These are phyloP conservation scores for Aureobasidium namibiae DNA, from an alignment of 2,329 filamentous ascomycete species.

Conservation along the genomic window DNA sequence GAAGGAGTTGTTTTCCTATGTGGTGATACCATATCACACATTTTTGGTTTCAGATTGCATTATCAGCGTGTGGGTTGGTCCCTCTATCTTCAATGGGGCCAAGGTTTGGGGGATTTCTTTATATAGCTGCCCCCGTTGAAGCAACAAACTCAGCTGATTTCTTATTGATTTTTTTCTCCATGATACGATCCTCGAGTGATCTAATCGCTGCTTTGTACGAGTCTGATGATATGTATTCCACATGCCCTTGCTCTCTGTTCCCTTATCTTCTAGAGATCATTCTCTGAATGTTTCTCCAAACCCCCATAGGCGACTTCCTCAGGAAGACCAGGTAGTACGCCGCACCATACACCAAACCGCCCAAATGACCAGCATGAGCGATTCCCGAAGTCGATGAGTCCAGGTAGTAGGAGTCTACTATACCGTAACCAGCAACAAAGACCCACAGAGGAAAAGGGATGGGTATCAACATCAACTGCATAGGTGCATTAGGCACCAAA, in stretches of 20 bases:
- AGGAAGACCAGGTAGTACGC: conserved; percentile 5
- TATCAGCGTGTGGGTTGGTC: conserved; percentile 1
- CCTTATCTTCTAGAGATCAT: neutral
- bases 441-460: conserved; percentile 34
- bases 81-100: neutral
- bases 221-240: neutral
- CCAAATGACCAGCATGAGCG: conserved; percentile 39
- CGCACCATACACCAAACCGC: conserved; percentile 33
- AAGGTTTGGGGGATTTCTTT: neutral
- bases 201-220: neutral
- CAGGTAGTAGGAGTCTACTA: conserved; percentile 32
- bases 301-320: conserved; percentile 1
- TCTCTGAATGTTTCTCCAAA: neutral
- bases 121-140: neutral
- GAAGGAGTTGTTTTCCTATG: conserved; percentile 1
- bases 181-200: too few relatives aligned
- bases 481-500: conserved; percentile 27
- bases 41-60: conserved; percentile 12
- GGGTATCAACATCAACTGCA: conserved; percentile 30
- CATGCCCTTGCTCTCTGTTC: too few relatives aligned
- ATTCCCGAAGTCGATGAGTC: conserved; percentile 22
- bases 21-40: conserved; percentile 8
- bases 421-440: conserved; percentile 28
- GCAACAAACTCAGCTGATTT: neutral
- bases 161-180: neutral